These are phyloP conservation scores for Moesziomyces sp. DNA, from an alignment of 1,284 basidiomycete species.

Conservation along the genomic window DNA sequence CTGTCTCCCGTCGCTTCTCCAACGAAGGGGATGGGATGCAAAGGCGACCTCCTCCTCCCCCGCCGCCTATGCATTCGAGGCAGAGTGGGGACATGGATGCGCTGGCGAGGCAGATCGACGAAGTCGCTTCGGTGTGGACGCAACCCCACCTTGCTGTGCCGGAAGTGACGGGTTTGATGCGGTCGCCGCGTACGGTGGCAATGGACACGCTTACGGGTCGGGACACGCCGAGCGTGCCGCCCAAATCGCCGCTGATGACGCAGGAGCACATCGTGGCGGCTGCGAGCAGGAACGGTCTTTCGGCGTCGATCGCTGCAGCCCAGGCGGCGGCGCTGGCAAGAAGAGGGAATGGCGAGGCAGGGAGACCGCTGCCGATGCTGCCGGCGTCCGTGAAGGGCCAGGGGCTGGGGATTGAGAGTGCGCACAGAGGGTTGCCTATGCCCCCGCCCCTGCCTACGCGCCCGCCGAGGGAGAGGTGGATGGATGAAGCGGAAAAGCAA, in stretches of 20 bases:
- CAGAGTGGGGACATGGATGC: conserved; percentile 26
- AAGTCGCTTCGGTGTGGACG: conserved; percentile 23
- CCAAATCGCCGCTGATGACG: conserved; percentile 44
- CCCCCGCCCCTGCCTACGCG: conserved; percentile 33
- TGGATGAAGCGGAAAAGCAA: too few relatives aligned
- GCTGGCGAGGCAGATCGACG: conserved; percentile 28
- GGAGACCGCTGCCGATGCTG: conserved; percentile 15
- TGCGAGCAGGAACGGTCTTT: conserved; percentile 27
- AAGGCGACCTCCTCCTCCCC: conserved; percentile 29
- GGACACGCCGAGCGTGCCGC: conserved; percentile 23
- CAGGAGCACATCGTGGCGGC: conserved; percentile 31
- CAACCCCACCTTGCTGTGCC: background rate
- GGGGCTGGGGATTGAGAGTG: conserved; percentile 20
- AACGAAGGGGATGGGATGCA: background rate
- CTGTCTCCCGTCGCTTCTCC: background rate
- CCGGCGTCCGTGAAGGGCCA: conserved; percentile 12
- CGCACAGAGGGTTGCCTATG: conserved; percentile 8
- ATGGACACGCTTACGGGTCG: conserved; percentile 38
- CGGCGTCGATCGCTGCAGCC: conserved; percentile 40
- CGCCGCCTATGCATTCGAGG: conserved; percentile 10
- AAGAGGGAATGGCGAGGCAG: background rate
- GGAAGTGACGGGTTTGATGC: background rate
- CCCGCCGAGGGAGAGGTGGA: conserved; percentile 9
- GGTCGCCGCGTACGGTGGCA: conserved; percentile 45
- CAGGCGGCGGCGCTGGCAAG: conserved; percentile 28